These are phyloP conservation scores for Kokia cookei DNA, from an alignment of 441 rosid genomes.

Conservation along the genomic window DNA sequence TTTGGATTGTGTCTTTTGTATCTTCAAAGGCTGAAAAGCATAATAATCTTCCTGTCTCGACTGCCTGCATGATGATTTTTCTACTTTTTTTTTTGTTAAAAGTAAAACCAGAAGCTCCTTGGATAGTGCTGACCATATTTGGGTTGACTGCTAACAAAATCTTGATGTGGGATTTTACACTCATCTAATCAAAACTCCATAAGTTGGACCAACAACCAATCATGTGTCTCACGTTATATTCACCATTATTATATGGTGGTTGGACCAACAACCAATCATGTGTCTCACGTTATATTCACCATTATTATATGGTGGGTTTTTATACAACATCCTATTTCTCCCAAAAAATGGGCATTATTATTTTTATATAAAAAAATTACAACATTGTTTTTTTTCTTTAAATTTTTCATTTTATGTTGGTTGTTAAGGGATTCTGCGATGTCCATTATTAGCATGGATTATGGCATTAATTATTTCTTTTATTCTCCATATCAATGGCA, in stretches of 20 bases:
- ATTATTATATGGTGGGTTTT: neutral
- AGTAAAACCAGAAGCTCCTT: neutral
- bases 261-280: neutral
- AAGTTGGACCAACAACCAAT: neutral
- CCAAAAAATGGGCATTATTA: neutral
- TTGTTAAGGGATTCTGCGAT: neutral
- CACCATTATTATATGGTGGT: neutral
- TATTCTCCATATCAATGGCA: neutral
- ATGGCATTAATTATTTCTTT: neutral
- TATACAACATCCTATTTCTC: neutral
- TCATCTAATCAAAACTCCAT: neutral
- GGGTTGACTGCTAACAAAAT: neutral
- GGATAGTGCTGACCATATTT: constrained; percentile 6
- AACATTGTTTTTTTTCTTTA: neutral
- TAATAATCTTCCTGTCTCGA: neutral
- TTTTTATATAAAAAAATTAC: neutral
- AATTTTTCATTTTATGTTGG: neutral
- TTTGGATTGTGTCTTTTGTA: neutral
- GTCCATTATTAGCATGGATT: neutral
- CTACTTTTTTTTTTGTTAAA: neutral
- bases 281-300: neutral
- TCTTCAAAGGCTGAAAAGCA: neutral
- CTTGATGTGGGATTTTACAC: neutral
- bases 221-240: neutral
- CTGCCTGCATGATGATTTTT: neutral